Base-by-base conservation (phyloP, 352 stramenopile species). In the Pythium volutum region DNA sequence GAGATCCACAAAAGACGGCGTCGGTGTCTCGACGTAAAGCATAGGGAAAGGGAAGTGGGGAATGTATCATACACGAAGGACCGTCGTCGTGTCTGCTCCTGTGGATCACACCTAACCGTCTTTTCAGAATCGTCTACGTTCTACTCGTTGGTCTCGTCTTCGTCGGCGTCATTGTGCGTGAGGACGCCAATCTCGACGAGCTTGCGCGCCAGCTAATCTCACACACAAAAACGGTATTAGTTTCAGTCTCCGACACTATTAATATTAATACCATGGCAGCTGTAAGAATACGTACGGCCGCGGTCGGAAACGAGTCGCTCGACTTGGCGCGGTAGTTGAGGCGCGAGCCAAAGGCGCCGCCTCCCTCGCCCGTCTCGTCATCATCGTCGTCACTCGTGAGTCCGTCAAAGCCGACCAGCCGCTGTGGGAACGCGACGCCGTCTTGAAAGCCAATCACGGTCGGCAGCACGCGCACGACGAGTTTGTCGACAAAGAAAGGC, bases 401-500 rank as follows among this genome's bases (percentile, higher is more conserved):
- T 49, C 97, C 95, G 54, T 98, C 91, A 66, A 98, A 98, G 42
- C 96, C 96, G 12, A 91, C 63, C 33, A 98, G 74, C 8, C 84
- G 78, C 6, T 95, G 80, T 46, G 97, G 87, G 63, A 93, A 82
- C 9, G 93, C 95, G 50, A 98, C 87, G 15, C 95, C 93, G 62
- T 98, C 81, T 45, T 93, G 82, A 38, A 98, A 94, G 51, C 97
- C 85, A 33, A 98, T 77, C 18, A 98, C 73, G 0, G 93, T 98
- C 2, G 96, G 96, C 71, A 99, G 87, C 34, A 98, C 83, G 27
- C 95, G 83, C 60, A 98, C 84, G 7, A 80, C 73, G 22, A 99
- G 71, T 64, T 96, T 97, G 48, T 98, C 88, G 14, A 98, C 91
- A 20, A 99, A 88, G 73, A 97, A 99, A 34, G 92, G 94, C 47